These are phyloP conservation scores for Kwoniella newhampshirensis DNA, from an alignment of 768 basidiomycete species.

Conservation along the genomic window DNA sequence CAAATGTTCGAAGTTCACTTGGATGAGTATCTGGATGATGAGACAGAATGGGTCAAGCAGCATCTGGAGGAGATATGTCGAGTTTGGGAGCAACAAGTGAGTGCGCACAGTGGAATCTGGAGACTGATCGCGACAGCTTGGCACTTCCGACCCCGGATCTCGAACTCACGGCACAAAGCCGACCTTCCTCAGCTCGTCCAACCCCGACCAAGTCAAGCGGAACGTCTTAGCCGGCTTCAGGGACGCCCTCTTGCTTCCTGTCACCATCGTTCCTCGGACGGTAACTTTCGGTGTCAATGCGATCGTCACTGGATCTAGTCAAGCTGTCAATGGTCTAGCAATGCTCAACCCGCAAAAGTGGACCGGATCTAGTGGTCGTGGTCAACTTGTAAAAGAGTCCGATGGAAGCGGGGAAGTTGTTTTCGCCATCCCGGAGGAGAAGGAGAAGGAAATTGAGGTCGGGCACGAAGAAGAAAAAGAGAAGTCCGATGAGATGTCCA, in stretches of 20 bases:
- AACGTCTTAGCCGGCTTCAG: slow-evolving; percentile 91
- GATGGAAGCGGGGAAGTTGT: slow-evolving; percentile 31
- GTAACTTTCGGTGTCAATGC: slow-evolving; percentile 56
- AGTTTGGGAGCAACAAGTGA: slow-evolving; percentile 66
- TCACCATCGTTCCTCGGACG: slow-evolving; percentile 89
- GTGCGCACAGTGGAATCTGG: slow-evolving; percentile 21
- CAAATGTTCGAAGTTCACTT: slow-evolving; percentile 94
- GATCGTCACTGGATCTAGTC: slow-evolving; percentile 66
- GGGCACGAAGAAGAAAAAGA: neutral
- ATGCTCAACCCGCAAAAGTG: slow-evolving; percentile 90
- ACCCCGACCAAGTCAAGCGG: slow-evolving; percentile 87
- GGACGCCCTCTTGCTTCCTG: slow-evolving; percentile 81
- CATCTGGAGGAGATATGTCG: slow-evolving; percentile 72
- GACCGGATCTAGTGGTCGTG: slow-evolving; percentile 57
- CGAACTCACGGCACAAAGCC: slow-evolving; percentile 19
- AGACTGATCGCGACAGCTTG: slow-evolving; percentile 29
- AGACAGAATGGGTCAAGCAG: slow-evolving; percentile 76
- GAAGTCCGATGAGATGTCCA: slow-evolving; percentile 6
- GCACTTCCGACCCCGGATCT: slow-evolving; percentile 21
- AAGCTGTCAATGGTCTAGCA: slow-evolving; percentile 76
- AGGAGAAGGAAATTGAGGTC: slow-evolving; percentile 11
- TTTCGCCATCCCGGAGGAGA: slow-evolving; percentile 21
- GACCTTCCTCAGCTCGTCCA: slow-evolving; percentile 77
- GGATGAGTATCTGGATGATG: slow-evolving; percentile 96
- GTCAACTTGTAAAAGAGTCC: slow-evolving; percentile 24